These are phyloP conservation scores for Pogostemon cablin DNA, from an alignment of 257 asterid species.

Conservation along the genomic window DNA sequence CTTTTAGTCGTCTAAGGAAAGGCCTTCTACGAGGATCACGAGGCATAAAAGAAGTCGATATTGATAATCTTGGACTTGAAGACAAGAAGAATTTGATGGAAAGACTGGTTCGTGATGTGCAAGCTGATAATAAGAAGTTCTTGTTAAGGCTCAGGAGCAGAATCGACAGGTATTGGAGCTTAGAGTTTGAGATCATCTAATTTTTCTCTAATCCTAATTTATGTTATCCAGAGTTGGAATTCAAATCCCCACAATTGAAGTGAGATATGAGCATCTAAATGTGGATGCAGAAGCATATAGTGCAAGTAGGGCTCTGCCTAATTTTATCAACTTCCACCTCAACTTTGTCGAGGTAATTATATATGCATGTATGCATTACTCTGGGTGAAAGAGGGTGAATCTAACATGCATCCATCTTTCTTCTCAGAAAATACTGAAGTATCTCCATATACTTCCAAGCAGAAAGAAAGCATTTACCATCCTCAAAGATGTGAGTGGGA, in stretches of 20 bases:
- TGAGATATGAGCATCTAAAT: slow-evolving; percentile 61
- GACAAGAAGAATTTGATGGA: slow-evolving; percentile 53
- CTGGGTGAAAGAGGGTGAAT: background rate
- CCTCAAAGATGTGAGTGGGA: slow-evolving; percentile 61
- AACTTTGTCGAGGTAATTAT: slow-evolving; percentile 56
- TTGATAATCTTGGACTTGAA: slow-evolving; percentile 48
- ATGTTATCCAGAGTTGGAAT: slow-evolving; percentile 59
- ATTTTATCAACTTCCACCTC: slow-evolving; percentile 51
- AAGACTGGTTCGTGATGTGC: slow-evolving; percentile 50
- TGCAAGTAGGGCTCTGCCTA: slow-evolving; percentile 60
- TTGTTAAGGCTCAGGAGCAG: slow-evolving; percentile 60
- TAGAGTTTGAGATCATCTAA: background rate
- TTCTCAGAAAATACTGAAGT: slow-evolving; percentile 26
- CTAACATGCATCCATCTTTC: background rate
- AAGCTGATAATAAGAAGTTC: slow-evolving; percentile 67
- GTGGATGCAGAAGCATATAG: slow-evolving; percentile 60
- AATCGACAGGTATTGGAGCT: slow-evolving; percentile 51
- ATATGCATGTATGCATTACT: background rate
- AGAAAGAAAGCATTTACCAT: slow-evolving; percentile 53
- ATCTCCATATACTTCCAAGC: slow-evolving; percentile 50
- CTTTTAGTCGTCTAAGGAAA: slow-evolving; percentile 65
- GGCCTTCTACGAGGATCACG: slow-evolving; percentile 62
- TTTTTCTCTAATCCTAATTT: background rate
- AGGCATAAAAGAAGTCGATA: slow-evolving; percentile 58
- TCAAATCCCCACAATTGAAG: slow-evolving; percentile 73